Evolutionary conservation across 768 basidiomycete species (phyloP).

Genomic region (Lenzites betulinus): DNA sequence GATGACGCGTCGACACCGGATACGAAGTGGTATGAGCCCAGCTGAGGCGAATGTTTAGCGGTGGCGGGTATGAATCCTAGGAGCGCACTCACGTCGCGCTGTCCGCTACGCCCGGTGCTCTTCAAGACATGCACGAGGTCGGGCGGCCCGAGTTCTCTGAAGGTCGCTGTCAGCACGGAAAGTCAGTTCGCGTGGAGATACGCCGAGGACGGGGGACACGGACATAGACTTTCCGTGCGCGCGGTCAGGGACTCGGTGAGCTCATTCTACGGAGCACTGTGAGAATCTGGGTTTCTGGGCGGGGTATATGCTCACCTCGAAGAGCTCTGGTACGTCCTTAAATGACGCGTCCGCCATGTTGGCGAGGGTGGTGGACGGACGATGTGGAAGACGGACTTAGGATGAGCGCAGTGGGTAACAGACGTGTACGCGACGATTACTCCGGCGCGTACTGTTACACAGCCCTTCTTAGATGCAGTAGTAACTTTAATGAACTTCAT

Average conservation of each 20-base stretch:
- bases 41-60: constrained; percentile 43
- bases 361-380: background rate
- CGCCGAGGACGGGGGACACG: constrained; percentile 34
- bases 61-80: constrained; percentile 4
- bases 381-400: background rate
- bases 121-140: constrained; percentile 97
- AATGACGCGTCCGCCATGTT: constrained; percentile 65
- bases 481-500: no score
- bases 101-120: constrained; percentile 78
- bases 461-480: background rate
- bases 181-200: constrained; percentile 23
- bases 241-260: constrained; percentile 88
- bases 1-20: constrained; percentile 99
- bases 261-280: constrained; percentile 59
- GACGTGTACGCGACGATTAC: constrained; percentile 14
- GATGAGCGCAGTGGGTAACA: constrained; percentile 7
- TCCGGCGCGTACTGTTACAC: constrained; percentile 8
- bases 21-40: constrained; percentile 95
- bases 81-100: constrained; percentile 73
- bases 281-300: background rate
- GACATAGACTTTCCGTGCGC: constrained; percentile 90
- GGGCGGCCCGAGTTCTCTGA: constrained; percentile 96
- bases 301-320: constrained; percentile 63
- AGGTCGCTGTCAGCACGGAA: constrained; percentile 63
- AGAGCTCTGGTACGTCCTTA: constrained; percentile 95